Base-by-base conservation (phyloP, 805 yeast genomes). In the Debaryomyces castellii region DNA sequence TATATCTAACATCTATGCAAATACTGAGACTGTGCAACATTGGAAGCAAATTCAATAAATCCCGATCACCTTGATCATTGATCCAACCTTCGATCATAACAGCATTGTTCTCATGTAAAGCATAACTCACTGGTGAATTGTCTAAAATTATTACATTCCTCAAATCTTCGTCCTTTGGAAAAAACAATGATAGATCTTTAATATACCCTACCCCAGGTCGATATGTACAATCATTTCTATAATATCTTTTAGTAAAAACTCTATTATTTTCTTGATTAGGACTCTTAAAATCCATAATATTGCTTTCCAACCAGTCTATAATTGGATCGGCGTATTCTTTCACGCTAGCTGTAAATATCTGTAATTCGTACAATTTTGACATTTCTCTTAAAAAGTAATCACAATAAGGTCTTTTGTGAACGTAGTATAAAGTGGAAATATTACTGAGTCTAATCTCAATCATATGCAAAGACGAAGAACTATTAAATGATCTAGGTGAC, bases 21-120 rank as follows among this genome's bases (percentile, higher is more conserved):
- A 81, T 79, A 47, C 96, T 75, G 57, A 94, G 66, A 22, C 92
- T 84, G 56, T 83, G 79, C 36, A 89, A 67, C 58, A 94, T 68
- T 1, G 99, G 98, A 36, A 94, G 64, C 43, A 94, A 67, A 55
- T 89, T 83, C 64, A 94, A 70, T 47, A 94, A 69, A 57, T 89
- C 96, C 18, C 83, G 73, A 60, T 94, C 99, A 30, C 85, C 80
- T n/a, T 95, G 96, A 65, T 94, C 99, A 59, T 87, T 89, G 51
- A 94, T 89, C 99, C 99, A 94, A 39, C 99, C 98, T 66, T 91
- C 97, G 5, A 94, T 89, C 69, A 86, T 83, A 18, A 94, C 85
- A 1, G 96, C 99, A 59, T 94, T 94, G 53, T 84, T 84, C 48
- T 83, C 88, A 63, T 92, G 91, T 62, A 81, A 68, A 12, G 89